Percentiles rank a stretch among this genome's conserved stretches.
These are phyloP conservation scores for Mycocentrospora acerina DNA, from an alignment of 2,329 filamentous ascomycete genomes.

Conservation along the genomic window DNA sequence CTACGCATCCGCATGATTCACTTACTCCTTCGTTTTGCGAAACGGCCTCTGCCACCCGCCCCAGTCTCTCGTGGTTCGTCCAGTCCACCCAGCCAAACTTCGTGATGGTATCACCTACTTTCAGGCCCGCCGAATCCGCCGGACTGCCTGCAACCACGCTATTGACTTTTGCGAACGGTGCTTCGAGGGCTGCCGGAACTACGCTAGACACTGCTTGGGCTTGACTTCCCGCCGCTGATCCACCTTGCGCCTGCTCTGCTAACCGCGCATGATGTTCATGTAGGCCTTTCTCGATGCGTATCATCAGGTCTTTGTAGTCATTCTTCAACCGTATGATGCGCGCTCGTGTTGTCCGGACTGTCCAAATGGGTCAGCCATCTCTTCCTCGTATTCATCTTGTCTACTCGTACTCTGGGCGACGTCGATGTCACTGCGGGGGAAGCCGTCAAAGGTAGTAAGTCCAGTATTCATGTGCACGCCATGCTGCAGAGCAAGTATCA, in stretches of 20 bases:
- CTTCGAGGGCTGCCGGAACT: slow-evolving; percentile 48
- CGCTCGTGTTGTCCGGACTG: slow-evolving; percentile 89
- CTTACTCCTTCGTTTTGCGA: slow-evolving; percentile 86
- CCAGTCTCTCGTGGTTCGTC: slow-evolving; percentile 81
- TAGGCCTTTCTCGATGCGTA: slow-evolving; percentile 77
- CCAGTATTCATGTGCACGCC: slow-evolving; percentile 89
- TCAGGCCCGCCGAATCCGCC: slow-evolving; percentile 78
- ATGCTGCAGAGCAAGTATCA: slow-evolving; percentile 62
- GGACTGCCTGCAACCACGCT: slow-evolving; percentile 76
- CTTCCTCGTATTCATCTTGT: background rate
- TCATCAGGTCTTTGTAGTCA: slow-evolving; percentile 90
- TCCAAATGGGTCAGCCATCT: slow-evolving; percentile 16
- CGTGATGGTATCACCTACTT: slow-evolving; percentile 76
- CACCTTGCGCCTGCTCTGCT: slow-evolving; percentile 45
- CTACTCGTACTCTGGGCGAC: slow-evolving; percentile 77
- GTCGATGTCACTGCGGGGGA: slow-evolving; percentile 89
- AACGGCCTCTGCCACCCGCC: slow-evolving; percentile 85
- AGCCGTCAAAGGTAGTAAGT: slow-evolving; percentile 86
- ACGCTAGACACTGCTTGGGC: slow-evolving; percentile 24
- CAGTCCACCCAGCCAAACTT: slow-evolving; percentile 83
- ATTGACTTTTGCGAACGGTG: slow-evolving; percentile 87
- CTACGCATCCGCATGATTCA: slow-evolving; percentile 25
- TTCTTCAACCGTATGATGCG: slow-evolving; percentile 88
- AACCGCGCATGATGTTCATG: slow-evolving; percentile 85
- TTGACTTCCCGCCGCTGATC: slow-evolving; percentile 36